Base-by-base conservation (phyloP, 1,284 basidiomycete species). In the Cystobasidium slooffiae region DNA sequence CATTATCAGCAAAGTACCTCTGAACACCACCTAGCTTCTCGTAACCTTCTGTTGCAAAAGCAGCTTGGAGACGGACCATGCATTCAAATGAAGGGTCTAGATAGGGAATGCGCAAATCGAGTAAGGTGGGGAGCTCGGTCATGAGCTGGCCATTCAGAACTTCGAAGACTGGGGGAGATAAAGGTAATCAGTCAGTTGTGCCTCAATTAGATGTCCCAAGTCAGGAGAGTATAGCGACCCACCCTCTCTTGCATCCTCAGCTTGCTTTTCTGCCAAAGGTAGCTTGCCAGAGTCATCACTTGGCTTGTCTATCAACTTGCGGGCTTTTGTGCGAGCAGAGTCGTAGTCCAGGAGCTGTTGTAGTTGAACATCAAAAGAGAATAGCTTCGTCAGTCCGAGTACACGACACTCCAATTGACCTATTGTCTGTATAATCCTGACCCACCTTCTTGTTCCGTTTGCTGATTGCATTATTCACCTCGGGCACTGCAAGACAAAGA, bases 81-180 rank as follows among this genome's bases (percentile, higher is more conserved):
- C 96, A 93, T 83, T 99, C 97, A 82, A 99, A 98, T 78, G 92
- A 94, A 0, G 97, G 97, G 82, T 99, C 96, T 76, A 99, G 92
- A 85, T 94, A 99, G 7, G 97, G 96, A 53, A 99, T 91, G 47
- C 97, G 91, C 31, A 98, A 88, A 80, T 98, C 94, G 61, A 99
- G 88, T 39, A 99, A 84, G 79, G 96, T 89, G 0, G 97, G 97
- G 7, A 99, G 86, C 80, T 99, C 97, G 39, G 86, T 83, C 79
- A 96, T 91, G 77, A 98, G 88, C 80, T 97, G 94, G 43, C 93
- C 89, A 82, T 99, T 97, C 76, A 99, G 86, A 78, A 93, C 84
- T 77, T 97, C 92, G 82, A 97, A 99, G 72, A 98, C 89, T 81
- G 96, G 91, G 10, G 93, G 87, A 77, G 10, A 44, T 55, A n/a